Percentiles rank a stretch among this genome's conserved stretches.
Evolutionary conservation across 768 basidiomycete species (phyloP).

Genomic region (Rhodotorula toruloides): DNA sequence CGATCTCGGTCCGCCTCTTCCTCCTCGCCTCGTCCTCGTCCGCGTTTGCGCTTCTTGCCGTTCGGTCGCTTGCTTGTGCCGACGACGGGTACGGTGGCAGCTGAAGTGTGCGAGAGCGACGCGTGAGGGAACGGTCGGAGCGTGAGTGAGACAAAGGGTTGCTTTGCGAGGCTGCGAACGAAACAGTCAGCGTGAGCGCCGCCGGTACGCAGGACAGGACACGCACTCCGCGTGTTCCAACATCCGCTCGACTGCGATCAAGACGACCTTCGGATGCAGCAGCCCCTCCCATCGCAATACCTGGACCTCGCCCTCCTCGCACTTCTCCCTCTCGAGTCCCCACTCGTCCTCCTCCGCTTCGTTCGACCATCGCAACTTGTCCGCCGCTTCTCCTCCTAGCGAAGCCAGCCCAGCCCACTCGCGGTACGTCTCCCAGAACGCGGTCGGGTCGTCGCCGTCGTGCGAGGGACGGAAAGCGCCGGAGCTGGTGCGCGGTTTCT

Average conservation of each 20-base stretch:
- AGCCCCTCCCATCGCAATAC: constrained; percentile 11
- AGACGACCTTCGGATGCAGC: constrained; percentile 14
- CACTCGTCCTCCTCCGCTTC: constrained; percentile 10
- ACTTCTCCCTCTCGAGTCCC: background rate
- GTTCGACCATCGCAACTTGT: background rate
- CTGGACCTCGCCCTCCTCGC: background rate
- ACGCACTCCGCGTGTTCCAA: background rate
- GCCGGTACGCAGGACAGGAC: no score
- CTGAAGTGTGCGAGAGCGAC: constrained; percentile 29
- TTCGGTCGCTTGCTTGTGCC: constrained; percentile 23
- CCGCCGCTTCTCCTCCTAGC: constrained; percentile 4
- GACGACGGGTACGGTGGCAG: constrained; percentile 5
- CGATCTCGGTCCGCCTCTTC: constrained; percentile 22
- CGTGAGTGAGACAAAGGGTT: constrained; percentile 17
- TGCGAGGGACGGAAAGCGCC: background rate
- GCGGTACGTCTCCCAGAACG: constrained; percentile 23
- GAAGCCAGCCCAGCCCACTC: constrained; percentile 26
- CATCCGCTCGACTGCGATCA: background rate
- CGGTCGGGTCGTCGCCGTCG: background rate
- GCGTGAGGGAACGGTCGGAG: constrained; percentile 23
- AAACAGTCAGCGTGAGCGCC: background rate
- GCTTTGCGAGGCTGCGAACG: background rate
- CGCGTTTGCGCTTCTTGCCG: constrained; percentile 35
- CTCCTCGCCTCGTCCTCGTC: constrained; percentile 32
- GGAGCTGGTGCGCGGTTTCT: constrained; percentile 16